phyloP scores from a whole-genome alignment of 75 land plant species.

The Selaginella tamariscina region DNA sequence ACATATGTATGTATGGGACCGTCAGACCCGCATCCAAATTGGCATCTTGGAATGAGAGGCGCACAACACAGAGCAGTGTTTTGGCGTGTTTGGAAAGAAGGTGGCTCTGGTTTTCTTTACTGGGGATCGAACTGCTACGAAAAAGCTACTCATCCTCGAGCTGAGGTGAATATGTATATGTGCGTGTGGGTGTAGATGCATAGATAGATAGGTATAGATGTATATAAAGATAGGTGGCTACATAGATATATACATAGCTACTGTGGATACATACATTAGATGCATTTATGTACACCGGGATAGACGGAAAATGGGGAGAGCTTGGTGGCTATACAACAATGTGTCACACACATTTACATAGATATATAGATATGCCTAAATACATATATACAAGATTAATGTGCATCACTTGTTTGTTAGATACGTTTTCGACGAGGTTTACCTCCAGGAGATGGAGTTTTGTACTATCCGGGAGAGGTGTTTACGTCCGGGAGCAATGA shows the following conservation, averaged over 20 bases:
- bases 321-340: too few species aligned
- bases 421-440: constrained; percentile 86
- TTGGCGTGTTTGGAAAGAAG: constrained; percentile 99
- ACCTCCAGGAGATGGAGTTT: constrained; percentile 96
- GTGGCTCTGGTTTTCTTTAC: constrained; percentile 89
- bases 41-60: constrained; percentile 97
- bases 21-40: constrained; percentile 93
- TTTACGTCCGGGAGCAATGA: constrained; percentile 46
- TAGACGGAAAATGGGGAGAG: too few species aligned
- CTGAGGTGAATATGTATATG: constrained; percentile 56
- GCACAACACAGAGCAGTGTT: constrained; percentile 96
- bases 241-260: too few species aligned
- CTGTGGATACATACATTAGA: too few species aligned
- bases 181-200: too few species aligned
- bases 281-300: too few species aligned
- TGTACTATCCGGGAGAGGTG: constrained; percentile 92
- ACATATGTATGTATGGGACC: constrained; percentile 99
- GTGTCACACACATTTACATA: too few species aligned
- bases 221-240: too few species aligned
- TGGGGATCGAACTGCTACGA: constrained; percentile 99
- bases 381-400: too few species aligned
- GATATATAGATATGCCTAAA: too few species aligned
- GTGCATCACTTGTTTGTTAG: too few species aligned
- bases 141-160: constrained; percentile 61
- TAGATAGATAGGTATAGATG: too few species aligned